Evolutionary conservation across 2,329 filamentous ascomycete genomes (phyloP).

Genomic region (Diplodia sapinea): DNA sequence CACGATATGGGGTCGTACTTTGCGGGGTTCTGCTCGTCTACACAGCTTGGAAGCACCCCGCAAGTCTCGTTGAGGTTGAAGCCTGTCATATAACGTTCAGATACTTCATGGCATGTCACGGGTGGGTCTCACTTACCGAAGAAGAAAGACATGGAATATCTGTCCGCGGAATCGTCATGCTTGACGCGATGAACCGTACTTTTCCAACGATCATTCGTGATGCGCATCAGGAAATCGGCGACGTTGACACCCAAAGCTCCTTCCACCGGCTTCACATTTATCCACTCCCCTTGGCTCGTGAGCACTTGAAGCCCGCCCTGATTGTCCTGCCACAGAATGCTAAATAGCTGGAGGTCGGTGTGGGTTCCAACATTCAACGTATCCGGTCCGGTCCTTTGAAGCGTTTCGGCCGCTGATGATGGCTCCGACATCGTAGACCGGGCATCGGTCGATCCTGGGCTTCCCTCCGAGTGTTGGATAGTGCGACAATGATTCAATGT

Average conservation of each 20-base stretch:
- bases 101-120: conserved; percentile 54
- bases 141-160: conserved; percentile 64
- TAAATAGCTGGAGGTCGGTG: conserved; percentile 57
- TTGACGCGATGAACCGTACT: conserved; percentile 53
- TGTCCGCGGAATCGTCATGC: conserved; percentile 51
- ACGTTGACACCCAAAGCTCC: conserved; percentile 51
- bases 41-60: conserved; percentile 46
- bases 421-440: conserved; percentile 44
- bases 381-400: conserved; percentile 44
- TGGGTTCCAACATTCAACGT: conserved; percentile 47
- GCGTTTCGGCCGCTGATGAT: conserved; percentile 37
- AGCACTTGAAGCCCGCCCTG: conserved; percentile 46
- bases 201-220: conserved; percentile 50
- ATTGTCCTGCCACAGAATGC: conserved; percentile 54
- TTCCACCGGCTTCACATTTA: conserved; percentile 46
- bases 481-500: conserved; percentile 39
- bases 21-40: conserved; percentile 53
- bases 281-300: conserved; percentile 50
- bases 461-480: not conserved
- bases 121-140: conserved; percentile 50
- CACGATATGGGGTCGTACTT: conserved; percentile 53
- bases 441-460: conserved; percentile 40
- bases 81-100: conserved; percentile 55
- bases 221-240: conserved; percentile 50
- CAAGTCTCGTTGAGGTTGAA: conserved; percentile 24